Base-by-base conservation (phyloP, 306 rosid species). In the Castanea crenata region DNA sequence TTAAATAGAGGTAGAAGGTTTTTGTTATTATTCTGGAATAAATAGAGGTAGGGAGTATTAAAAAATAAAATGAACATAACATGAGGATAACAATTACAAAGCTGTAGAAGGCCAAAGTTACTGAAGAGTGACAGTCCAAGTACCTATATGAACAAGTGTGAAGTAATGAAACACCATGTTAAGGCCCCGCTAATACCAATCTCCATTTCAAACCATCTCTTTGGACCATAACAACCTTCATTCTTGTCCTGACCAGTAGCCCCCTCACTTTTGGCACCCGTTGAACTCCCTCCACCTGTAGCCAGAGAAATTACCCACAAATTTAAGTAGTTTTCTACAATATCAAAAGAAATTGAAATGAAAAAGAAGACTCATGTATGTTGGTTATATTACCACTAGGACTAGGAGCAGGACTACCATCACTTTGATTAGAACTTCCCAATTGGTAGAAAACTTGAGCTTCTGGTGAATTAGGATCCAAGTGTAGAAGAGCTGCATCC, bases 391-490 rank as follows among this genome's bases (percentile, higher is more conserved):
- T 90, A 91, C 97, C 90, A 25, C 74, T 73, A n/a, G 97, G 83
- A 78, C 70, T 80, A 1, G 88, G 82, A 35, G 91, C 78, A 54
- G 88, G 84, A 71, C 78, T 64, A 57, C 55, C 71, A 44, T 76
- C 79, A 13, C 34, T 31, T 21, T 63, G 71, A 8, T 21, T 54
- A 0, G 91, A 79, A 41, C 73, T 83, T 6, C 76, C 85, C 54
- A 86, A 69, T 67, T 90, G 89, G 84, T 90, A 90, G 73, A 94
- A 94, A 4, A 92, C 90, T 73, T 91, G 93, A 59, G 99, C 97
- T 68, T 92, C 94, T 6, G 83, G 71, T 71, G 99, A 94, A 69
- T 90, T 85, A 11, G 97, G 97, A 84, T 91, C 89, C 94, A 94
- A 71, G 69, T 94, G 89, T 31, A 94, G 80, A 65, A 92, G 88